Evolutionary conservation across 2,329 filamentous ascomycete genomes (phyloP), one percentile per base, ranked within the genome.

Genomic region (Nannizzia gypsea): DNA sequence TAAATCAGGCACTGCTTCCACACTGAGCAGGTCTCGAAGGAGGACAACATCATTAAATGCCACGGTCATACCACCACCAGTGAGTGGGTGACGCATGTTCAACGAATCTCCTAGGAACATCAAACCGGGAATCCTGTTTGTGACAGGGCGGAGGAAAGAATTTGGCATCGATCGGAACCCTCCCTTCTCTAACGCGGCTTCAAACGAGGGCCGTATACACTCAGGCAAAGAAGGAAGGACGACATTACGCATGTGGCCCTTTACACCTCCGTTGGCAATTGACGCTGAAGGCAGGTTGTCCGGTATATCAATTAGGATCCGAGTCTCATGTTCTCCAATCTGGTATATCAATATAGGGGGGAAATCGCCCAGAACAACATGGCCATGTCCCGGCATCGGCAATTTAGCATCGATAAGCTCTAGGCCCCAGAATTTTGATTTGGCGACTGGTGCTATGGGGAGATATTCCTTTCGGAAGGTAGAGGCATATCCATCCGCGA

Each of bases 81-180:
- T 99, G 11, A 99, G 81, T 1, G 93, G 93, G 75, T 99, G 93
- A n/a, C 93, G 88, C 93, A 99, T 99, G 78, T 99, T 99, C 81
- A 95, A 86, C 13, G 93, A 92, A 71, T 99, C 93, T 61, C 93
- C 93, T 6, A 97, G 81, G 38, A 99, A 78, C 56, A 96, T 80
- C 62, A 96, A 76, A 3, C 89, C 89, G 1, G 84, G 82, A 9
- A 82, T 81, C 50, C 80, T 81, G 69, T 88, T 87, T 62, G 87
- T 88, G 0, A 84, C 81, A 0, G 93, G 84, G 3, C 93, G 91
- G 1, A 99, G 83, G 80, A 88, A 99, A 63, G 87, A 92, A 75
- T 97, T 99, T 58, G 93, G 93, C 93, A 99, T 99, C 66, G 84
- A 89, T 15, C 90, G 86, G 62, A 96, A 83, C 66, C 84, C 84